Evolutionary conservation across 2,329 filamentous ascomycete species (phyloP).

Genomic region (Alternaria atra): DNA sequence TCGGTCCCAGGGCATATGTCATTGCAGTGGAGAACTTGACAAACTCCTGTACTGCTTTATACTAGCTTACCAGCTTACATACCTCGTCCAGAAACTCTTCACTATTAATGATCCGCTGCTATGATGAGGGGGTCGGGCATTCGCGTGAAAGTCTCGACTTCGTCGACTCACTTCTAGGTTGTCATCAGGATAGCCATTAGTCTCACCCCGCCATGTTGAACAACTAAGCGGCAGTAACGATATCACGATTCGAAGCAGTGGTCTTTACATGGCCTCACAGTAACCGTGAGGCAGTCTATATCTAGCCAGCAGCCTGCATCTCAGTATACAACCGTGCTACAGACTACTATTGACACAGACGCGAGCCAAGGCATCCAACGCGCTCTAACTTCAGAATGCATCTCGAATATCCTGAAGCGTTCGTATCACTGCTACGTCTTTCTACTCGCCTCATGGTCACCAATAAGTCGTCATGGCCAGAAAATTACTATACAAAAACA

Average conservation of each 20-base stretch:
- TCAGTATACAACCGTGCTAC: not conserved
- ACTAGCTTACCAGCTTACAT: not conserved
- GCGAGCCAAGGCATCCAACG: not conserved
- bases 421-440: not conserved
- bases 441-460: not conserved
- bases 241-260: not conserved
- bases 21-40: not conserved
- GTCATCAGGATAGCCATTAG: not conserved
- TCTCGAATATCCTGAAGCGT: not conserved
- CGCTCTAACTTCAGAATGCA: not conserved
- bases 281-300: not conserved
- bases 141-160: not conserved
- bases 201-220: too few relatives aligned
- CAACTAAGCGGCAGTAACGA: not conserved
- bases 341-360: not conserved
- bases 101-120: not conserved
- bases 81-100: not conserved
- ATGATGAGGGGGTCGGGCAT: not conserved
- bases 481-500: not conserved
- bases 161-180: not conserved
- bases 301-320: not conserved
- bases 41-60: not conserved
- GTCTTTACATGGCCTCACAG: not conserved
- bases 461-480: not conserved
- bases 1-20: not conserved